A percentile compares a stretch with the other conserved stretches of the same genome.
These are phyloP conservation scores for Aspergillus uvarum DNA, from an alignment of 2,329 filamentous ascomycete species.

Conservation along the genomic window DNA sequence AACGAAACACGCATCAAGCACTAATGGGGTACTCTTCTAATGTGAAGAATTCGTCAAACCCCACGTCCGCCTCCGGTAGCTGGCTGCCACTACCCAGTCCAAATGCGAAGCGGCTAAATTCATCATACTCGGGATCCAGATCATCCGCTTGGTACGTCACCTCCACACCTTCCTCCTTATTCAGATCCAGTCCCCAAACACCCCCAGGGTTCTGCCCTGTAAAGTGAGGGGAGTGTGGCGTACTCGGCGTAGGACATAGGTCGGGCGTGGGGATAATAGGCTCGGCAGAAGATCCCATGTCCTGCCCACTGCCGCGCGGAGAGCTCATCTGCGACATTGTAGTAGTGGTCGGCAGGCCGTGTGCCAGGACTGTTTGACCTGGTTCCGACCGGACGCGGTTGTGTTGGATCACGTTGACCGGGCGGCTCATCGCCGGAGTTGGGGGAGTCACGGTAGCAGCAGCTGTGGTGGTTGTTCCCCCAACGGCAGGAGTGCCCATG, in stretches of 20 bases:
- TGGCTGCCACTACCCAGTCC: slow-evolving; percentile 26
- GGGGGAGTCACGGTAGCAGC: slow-evolving; percentile 15
- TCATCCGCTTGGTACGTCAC: slow-evolving; percentile 27
- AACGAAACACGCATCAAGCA: slow-evolving; percentile 18
- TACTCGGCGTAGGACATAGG: slow-evolving; percentile 34
- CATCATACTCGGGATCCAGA: slow-evolving; percentile 27
- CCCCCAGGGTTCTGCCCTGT: slow-evolving; percentile 10
- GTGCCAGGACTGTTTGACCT: background rate
- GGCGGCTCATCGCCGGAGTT: slow-evolving; percentile 23
- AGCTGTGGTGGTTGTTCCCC: background rate
- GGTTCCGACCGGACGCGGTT: slow-evolving; percentile 23
- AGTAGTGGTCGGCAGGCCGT: background rate
- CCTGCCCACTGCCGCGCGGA: slow-evolving; percentile 18
- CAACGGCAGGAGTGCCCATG: slow-evolving; percentile 6
- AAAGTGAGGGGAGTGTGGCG: slow-evolving; percentile 29
- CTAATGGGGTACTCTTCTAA: slow-evolving; percentile 34
- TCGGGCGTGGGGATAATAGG: slow-evolving; percentile 32
- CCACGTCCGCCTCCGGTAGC: slow-evolving; percentile 28
- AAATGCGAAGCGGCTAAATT: slow-evolving; percentile 31
- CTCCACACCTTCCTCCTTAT: slow-evolving; percentile 26
- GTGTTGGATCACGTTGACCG: slow-evolving; percentile 18
- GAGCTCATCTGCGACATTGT: slow-evolving; percentile 18
- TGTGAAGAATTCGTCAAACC: slow-evolving; percentile 34
- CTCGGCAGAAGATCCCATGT: slow-evolving; percentile 24
- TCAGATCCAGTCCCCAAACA: slow-evolving; percentile 14